Conservation (phyloP, 2,329 filamentous ascomycete species). For the Sporothrix pseudoabietina region DNA sequence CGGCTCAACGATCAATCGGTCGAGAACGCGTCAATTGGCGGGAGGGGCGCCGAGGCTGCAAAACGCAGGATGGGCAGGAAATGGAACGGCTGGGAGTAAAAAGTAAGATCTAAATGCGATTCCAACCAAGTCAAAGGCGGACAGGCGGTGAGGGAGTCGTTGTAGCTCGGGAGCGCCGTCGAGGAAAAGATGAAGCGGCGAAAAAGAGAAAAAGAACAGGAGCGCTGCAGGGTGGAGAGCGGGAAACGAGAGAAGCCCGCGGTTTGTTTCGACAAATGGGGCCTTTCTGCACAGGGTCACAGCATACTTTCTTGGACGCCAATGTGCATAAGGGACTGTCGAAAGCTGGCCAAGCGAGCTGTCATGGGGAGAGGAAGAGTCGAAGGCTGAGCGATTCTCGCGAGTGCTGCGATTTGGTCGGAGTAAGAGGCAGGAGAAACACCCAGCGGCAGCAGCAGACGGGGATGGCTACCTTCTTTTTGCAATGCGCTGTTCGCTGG, state of each 20-base stretch:
- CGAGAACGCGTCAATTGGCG: conserved; percentile 1
- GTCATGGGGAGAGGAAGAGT: conserved; percentile 13
- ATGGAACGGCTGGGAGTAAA: neutral
- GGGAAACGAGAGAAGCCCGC: neutral
- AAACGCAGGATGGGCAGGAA: neutral
- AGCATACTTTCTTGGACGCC: conserved; percentile 13
- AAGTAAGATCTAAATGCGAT: neutral
- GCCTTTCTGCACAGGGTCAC: conserved; percentile 15
- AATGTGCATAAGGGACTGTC: neutral
- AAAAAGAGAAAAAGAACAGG: neutral
- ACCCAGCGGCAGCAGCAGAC: neutral
- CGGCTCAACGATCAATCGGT: neutral
- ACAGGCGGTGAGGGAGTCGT: neutral
- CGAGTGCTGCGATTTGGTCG: neutral
- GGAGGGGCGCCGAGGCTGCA: neutral
- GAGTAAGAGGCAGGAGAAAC: conserved; percentile 23
- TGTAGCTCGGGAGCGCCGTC: neutral
- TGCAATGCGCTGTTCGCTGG: conserved; percentile 27
- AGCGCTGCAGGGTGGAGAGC: neutral
- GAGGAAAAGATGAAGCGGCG: conserved; percentile 5
- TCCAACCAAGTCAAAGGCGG: neutral
- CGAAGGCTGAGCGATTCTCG: conserved; percentile 7
- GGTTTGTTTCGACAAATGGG: conserved; percentile 1
- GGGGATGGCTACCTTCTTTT: conserved; percentile 16
- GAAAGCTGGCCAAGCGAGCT: neutral